Evolutionary conservation across 495 filamentous ascomycete genomes (phyloP), one percentile per base, ranked within the genome.

Genomic region (Pyrenula massariospora): DNA sequence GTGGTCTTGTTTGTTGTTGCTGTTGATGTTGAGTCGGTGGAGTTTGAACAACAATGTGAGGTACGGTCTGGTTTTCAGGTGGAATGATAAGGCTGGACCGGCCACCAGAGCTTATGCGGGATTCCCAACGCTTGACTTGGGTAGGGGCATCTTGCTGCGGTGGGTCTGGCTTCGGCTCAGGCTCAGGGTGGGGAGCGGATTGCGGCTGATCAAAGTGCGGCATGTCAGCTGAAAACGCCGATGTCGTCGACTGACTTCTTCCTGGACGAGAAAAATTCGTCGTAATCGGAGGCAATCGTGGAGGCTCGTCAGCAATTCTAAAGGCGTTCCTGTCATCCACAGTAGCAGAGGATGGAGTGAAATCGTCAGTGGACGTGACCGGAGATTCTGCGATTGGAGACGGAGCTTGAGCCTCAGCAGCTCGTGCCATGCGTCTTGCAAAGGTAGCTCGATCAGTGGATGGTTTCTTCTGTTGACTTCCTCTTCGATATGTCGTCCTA

Each of bases 401-500:
- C 25, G 73, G 60, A 49, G 87, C 84, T 48, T 81, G 84, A 2
- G 78, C 79, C 51, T 84, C 81, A 25, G 80, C 78, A 1, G 74
- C 63, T 55, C 80, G 78, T 2, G 77, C 82, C 48, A 82, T 73
- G 55, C 93, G 77, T 68, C 88, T 93, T 0, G 89, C 85, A 60
- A 89, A 87, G 23, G 86, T 84, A 3, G 81, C 77, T 54, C 85
- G 77, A 62, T 92, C 87, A 50, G 87, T 86, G 8, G 50, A 21
- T 10, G 50, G 50, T 19, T 52, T 20, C 65, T 86, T 90, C 58
- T 83, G 83, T 53, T 90, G 68, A 72, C 91, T 96, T 12, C 91
- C 93, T 54, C 88, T 87, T 63, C 89, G 77, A 64, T 98, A 98
- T 24, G 89, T 90, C 15, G 93, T 99, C 42, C 89, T 81, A 15